Percentiles rank a stretch among this genome's conserved stretches.
phyloP scores from a whole-genome alignment of 139 green algal genomes.

The Micromonas commoda region DNA sequence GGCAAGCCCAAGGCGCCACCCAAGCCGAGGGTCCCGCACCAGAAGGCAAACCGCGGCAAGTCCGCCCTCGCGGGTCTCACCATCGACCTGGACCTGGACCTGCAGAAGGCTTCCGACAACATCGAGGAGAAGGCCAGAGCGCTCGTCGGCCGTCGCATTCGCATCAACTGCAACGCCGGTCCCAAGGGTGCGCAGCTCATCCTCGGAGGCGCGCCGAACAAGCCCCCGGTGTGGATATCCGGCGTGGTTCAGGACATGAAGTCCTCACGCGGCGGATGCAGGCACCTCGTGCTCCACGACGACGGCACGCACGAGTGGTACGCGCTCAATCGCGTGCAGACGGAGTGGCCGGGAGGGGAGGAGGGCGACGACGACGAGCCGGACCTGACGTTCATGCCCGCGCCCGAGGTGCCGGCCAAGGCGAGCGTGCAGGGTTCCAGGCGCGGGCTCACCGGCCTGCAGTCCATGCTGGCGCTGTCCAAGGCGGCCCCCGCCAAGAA shows the following conservation, averaged over 20 bases:
- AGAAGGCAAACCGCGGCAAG: neutral
- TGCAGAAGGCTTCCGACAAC: neutral
- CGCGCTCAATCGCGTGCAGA: neutral
- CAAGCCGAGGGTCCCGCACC: neutral
- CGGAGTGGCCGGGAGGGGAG: neutral
- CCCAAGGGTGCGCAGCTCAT: neutral
- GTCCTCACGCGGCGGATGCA: neutral
- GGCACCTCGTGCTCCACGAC: neutral
- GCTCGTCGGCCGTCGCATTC: neutral
- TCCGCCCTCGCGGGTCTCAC: neutral
- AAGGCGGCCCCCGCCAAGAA: neutral
- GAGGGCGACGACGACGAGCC: neutral
- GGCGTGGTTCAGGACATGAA: neutral
- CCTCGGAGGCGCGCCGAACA: neutral
- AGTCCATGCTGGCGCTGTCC: neutral
- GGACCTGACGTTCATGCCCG: conserved; percentile 4
- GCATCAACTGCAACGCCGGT: neutral
- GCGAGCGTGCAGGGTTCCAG: too few species aligned
- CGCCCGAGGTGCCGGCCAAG: neutral
- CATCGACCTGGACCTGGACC: neutral
- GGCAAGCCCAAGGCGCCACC: neutral
- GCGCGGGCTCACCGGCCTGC: too few species aligned
- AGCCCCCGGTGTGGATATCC: neutral
- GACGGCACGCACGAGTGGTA: neutral
- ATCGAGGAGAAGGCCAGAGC: neutral